Base-by-base conservation (phyloP, 202 grass and related monocot genomes). In the Schoenoplectus tabernaemontani region DNA sequence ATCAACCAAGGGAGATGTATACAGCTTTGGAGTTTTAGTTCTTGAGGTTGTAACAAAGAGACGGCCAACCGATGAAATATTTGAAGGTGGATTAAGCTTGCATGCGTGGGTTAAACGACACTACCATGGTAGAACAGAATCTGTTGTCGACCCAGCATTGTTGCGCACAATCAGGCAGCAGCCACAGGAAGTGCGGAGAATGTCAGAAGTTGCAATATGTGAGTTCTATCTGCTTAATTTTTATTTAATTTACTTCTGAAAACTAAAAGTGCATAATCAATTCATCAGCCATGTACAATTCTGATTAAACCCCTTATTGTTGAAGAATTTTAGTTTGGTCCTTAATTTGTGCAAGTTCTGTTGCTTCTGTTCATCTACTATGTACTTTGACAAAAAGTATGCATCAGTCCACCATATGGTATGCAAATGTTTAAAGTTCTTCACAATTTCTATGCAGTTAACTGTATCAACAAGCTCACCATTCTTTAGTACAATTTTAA, bases 1-100 rank as follows among this genome's bases (percentile, higher is more conserved):
- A 58, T 90, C 91, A 12, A 90, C 87, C 1, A 97, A 87, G 67
- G 95, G 95, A 3, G 95, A 97, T 81, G 89, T 94, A 30, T 97
- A 92, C 86, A 97, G 95, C 86, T 97, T 97, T 82, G 95, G 95
- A 10, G 84, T 97, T 59, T 59, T 94, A 57, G 86, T 97, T 69
- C 86, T 94, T 30, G 91, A 97, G 46, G 60, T 92, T 73, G 80
- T 94, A 64, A 94, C 95, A 54, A 88, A 78, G 53, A 91, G 26
- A 81, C 86, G 81, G 42, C 95, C 95, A 0, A 97, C 87, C 0
- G 91, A 97, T 9, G 86, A 97, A 76, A 89, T 92, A 88, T 94
- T 97, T 50, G 91, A 89, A 54, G 89, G 67, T 0, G 94, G 86
- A 53, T 33, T 89, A 79, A 94, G 86, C 78, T 43, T 97, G 63